Base-by-base conservation (phyloP, 805 yeast species). In the Candida manassasensis region DNA sequence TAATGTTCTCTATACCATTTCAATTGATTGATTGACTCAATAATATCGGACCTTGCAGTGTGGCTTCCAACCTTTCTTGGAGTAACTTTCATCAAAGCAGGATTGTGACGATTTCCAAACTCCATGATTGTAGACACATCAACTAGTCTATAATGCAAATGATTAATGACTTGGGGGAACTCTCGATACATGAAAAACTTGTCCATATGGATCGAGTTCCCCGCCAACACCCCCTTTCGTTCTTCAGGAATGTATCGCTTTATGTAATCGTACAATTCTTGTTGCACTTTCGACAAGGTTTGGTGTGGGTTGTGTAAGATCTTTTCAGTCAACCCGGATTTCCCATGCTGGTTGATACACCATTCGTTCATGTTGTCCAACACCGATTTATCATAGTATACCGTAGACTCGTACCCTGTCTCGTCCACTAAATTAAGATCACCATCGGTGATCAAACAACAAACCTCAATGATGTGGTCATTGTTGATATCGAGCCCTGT, bases 171-270 rank as follows among this genome's bases (percentile, higher is more conserved):
- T 32, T 70, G 57, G 0, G 97, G 97, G 64, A 93, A 79, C 50
- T 90, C 96, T 35, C 75, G 70, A 53, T 77, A 63, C 82, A 93
- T 73, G 59, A 90, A 93, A 34, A 83, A 69, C 39, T 87, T 74
- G 56, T 93, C 99, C 80, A 86, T 81, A 57, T 93, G 97, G 13
- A 93, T 80, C 0, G 95, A 75, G 48, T 90, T 93, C 2, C 99
- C 99, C 0, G 95, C 95, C 36, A 93, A 59, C 0, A 93, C 61
- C 2, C 88, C 97, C 13, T 65, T 61, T 2, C 77, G 65, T 8
- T 65, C 62, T 11, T 63, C 63, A 3, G 75, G 74, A 7, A 84
- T 68, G 46, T 68, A 75, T 43, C 63, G 64, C 45, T 69, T 53
- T 34, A 93, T 61, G 50, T 86, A 90, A 4, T 50, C 66, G 34